These are phyloP conservation scores for Coffea eugenioides DNA, from an alignment of 257 asterid genomes.

Conservation along the genomic window DNA sequence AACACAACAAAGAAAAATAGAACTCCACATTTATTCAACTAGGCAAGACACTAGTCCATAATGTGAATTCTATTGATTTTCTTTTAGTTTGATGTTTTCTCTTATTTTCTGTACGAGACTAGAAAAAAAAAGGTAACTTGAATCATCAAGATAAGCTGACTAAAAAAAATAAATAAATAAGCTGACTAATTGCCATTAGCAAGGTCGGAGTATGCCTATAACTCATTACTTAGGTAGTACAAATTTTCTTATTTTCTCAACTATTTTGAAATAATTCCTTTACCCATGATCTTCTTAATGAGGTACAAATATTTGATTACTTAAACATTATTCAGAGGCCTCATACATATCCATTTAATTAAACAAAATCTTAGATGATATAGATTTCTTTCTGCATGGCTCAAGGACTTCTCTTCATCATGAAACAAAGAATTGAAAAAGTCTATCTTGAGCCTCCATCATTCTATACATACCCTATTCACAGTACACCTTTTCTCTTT, in stretches of 20 bases:
- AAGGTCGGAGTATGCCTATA: not conserved
- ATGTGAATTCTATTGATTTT: too few species aligned
- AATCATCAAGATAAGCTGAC: too few species aligned
- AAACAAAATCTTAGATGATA: not conserved
- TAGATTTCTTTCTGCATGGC: not conserved
- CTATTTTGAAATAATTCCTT: not conserved
- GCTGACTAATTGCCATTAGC: too few species aligned
- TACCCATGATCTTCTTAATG: not conserved
- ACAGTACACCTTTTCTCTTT: not conserved
- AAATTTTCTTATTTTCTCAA: not conserved
- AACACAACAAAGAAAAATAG: too few species aligned
- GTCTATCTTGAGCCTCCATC: not conserved
- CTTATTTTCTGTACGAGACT: too few species aligned
- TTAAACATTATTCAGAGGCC: not conserved
- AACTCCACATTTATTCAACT: too few species aligned
- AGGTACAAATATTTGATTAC: not conserved
- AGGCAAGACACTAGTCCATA: not conserved
- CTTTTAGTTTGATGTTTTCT: too few species aligned
- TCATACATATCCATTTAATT: not conserved
- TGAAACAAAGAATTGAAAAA: not conserved
- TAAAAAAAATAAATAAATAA: too few species aligned
- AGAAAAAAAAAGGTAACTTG: too few species aligned
- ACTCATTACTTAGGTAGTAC: not conserved
- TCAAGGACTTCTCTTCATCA: not conserved
- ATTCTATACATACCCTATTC: not conserved